Base-by-base conservation (phyloP, 768 basidiomycete genomes). In the Austroboletus festivus region DNA sequence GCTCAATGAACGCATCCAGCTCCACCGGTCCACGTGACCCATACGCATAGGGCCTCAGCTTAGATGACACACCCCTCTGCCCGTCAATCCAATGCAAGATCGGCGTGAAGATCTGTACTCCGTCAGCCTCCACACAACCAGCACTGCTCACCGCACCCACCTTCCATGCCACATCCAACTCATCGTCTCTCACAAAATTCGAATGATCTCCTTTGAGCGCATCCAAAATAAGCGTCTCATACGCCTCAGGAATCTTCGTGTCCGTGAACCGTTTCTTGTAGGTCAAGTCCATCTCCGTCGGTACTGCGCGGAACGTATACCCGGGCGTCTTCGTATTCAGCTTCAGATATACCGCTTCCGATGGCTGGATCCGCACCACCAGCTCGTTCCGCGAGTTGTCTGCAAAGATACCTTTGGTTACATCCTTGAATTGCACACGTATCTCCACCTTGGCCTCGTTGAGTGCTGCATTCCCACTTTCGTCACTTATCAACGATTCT, bases 361-460 rank as follows among this genome's bases (percentile, higher is more conserved):
- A 84, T 8, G 95, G 95, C 68, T 97, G 95, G 61, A 98, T 93
- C 48, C 95, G 90, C 65, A 98, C 83, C 54, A 99, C 96, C 60
- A 99, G 80, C 71, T 99, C 95, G 71, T 99, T 96, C 53, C 96
- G 86, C 19, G 90, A 80, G 61, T 98, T 93, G 60, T 97, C 86
- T 68, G 87, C 86, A 81, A 98, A 99, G 64, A 98, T 96, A 43
- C 95, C 95, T 66, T 85, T 82, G 1, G 93, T 93, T 45, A 95
- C 93, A 67, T 97, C 94, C 73, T 93, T 97, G 79, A 92, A 98
- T 68, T 99, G 95, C 50, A 98, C 86, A 42, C 95, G 89, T 59
- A 98, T 86, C 71, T 97, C 95, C 46, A 97, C 94, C 74, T 99
- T 99, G 67, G 92, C 90, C 71, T 99, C 96, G 73, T 98, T 96